phyloP scores from a whole-genome alignment of 164 flowering plant species.

The Umbellularia californica region DNA sequence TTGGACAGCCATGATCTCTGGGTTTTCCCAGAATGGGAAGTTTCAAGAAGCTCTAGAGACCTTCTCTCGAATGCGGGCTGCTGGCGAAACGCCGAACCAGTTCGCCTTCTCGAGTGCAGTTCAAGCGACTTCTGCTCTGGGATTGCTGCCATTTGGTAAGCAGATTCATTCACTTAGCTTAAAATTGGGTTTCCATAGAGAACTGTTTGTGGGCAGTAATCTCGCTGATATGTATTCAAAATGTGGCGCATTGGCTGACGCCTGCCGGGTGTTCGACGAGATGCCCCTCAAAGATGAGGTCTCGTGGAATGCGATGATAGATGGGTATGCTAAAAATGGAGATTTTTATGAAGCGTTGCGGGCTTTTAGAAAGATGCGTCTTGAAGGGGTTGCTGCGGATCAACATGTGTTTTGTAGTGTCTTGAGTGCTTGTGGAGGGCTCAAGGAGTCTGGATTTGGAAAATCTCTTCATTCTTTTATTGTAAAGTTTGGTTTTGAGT shows the following conservation, averaged over 20 bases:
- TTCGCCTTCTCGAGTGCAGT: slow-evolving; percentile 49
- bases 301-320: slow-evolving; percentile 54
- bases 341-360: slow-evolving; percentile 35
- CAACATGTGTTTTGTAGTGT: slow-evolving; percentile 36
- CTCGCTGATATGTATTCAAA: slow-evolving; percentile 49
- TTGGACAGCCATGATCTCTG: slow-evolving; percentile 59
- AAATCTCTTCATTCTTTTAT: slow-evolving; percentile 37
- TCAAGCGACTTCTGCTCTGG: slow-evolving; percentile 31
- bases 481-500: slow-evolving; percentile 38
- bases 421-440: slow-evolving; percentile 38
- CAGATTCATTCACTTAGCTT: slow-evolving; percentile 43
- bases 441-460: slow-evolving; percentile 27
- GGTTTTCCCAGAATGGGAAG: slow-evolving; percentile 34
- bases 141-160: slow-evolving; percentile 27
- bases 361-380: slow-evolving; percentile 35
- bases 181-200: slow-evolving; percentile 35
- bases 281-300: slow-evolving; percentile 50
- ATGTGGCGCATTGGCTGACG: slow-evolving; percentile 35
- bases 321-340: slow-evolving; percentile 49
- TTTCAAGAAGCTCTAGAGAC: slow-evolving; percentile 22
- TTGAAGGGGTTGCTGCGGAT: slow-evolving; percentile 29
- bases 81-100: slow-evolving; percentile 39
- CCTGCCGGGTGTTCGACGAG: slow-evolving; percentile 43
- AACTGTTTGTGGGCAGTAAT: slow-evolving; percentile 48
- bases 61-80: slow-evolving; percentile 37